Percentiles rank a stretch among this genome's conserved stretches.
phyloP scores from a whole-genome alignment of 2,329 filamentous ascomycete genomes.

The Coccinonectria pachysandricola region DNA sequence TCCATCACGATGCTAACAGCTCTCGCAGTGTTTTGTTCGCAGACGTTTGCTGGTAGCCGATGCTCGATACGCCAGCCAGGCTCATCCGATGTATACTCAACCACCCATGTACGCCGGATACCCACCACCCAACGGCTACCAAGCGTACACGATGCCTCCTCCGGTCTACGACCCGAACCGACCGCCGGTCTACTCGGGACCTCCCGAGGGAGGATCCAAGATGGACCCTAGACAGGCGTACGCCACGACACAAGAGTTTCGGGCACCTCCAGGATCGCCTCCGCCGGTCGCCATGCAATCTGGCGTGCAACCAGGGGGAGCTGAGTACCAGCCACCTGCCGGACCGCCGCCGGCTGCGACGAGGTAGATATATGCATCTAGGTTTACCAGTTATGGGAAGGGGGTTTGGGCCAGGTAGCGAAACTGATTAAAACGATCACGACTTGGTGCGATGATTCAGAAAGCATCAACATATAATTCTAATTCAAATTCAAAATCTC shows the following conservation, averaged over 20 bases:
- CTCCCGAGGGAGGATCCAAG: slow-evolving; percentile 41
- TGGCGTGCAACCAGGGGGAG: slow-evolving; percentile 7
- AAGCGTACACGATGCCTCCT: slow-evolving; percentile 32
- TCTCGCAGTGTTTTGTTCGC: slow-evolving; percentile 40
- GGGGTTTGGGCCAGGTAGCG: too few species aligned
- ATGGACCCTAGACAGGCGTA: slow-evolving; percentile 39
- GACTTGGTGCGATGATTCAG: too few species aligned
- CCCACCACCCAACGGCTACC: slow-evolving; percentile 21
- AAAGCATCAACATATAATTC: too few species aligned
- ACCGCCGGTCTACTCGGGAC: slow-evolving; percentile 43
- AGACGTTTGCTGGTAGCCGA: slow-evolving; percentile 36
- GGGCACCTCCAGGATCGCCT: slow-evolving; percentile 37
- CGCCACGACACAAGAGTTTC: slow-evolving; percentile 17
- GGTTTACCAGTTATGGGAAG: too few species aligned
- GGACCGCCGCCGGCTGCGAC: slow-evolving; percentile 36
- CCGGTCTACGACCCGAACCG: slow-evolving; percentile 49
- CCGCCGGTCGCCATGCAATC: slow-evolving; percentile 15
- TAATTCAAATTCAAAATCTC: too few species aligned
- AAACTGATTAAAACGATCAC: too few species aligned
- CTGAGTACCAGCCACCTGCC: slow-evolving; percentile 30
- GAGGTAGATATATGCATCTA: too few species aligned
- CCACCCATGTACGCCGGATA: slow-evolving; percentile 31
- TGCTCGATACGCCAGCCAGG: slow-evolving; percentile 35
- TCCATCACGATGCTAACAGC: background rate
- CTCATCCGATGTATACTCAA: slow-evolving; percentile 25